phyloP scores from a whole-genome alignment of 768 basidiomycete genomes.

The Guyanaporus albipodus region DNA sequence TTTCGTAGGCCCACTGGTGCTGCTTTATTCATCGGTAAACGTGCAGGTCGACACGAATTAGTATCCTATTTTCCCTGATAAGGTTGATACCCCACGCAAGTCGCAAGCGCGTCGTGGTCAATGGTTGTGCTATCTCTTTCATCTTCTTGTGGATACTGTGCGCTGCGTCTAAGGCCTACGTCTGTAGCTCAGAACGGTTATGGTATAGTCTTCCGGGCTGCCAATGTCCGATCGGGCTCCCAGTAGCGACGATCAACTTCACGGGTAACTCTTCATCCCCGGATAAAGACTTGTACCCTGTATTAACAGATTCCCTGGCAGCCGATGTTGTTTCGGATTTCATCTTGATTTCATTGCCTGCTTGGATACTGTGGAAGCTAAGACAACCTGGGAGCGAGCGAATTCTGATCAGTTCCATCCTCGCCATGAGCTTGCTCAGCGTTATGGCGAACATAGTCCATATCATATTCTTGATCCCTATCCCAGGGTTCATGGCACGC shows the following conservation, averaged over 20 bases:
- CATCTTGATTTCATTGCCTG: slow-evolving; percentile 9
- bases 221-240: slow-evolving; percentile 3
- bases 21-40: too few species aligned
- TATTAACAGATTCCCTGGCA: slow-evolving; percentile 1
- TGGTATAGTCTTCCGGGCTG: slow-evolving; percentile 3
- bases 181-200: slow-evolving; percentile 6
- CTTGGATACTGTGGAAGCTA: slow-evolving; percentile 4
- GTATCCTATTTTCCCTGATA: slow-evolving; percentile 14
- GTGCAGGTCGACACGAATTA: slow-evolving; percentile 13
- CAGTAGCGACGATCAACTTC: slow-evolving; percentile 3
- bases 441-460: slow-evolving; percentile 11
- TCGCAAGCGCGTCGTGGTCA: slow-evolving; percentile 1
- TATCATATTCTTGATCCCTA: slow-evolving; percentile 10
- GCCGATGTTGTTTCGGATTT: slow-evolving; percentile 10
- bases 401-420: slow-evolving; percentile 8
- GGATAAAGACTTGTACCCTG: background rate
- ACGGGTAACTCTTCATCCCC: background rate
- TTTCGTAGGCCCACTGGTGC: background rate
- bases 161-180: slow-evolving; percentile 5
- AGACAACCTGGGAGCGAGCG: slow-evolving; percentile 7
- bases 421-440: slow-evolving; percentile 11
- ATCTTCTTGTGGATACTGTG: slow-evolving; percentile 10
- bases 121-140: slow-evolving; percentile 2
- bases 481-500: slow-evolving; percentile 1
- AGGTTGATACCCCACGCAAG: background rate